phyloP scores from a whole-genome alignment of 129 eudicot species.

The Apium graveolens region DNA sequence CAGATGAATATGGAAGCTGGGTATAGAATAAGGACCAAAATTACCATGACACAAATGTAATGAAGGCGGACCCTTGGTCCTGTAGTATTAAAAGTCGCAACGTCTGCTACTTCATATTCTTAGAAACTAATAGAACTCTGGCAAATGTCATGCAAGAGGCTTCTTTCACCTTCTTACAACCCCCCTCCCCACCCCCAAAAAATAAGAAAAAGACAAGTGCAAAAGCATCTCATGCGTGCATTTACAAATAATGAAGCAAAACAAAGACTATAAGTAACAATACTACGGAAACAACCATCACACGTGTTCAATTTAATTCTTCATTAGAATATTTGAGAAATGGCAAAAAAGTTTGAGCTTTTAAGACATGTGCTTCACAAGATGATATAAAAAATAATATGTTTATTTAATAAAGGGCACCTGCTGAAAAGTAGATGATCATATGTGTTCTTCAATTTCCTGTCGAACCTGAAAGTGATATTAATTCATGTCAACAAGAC shows the following conservation, averaged over 20 bases:
- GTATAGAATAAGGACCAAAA: background rate
- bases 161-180: background rate
- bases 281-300: background rate
- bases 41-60: background rate
- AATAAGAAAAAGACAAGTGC: background rate
- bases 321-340: background rate
- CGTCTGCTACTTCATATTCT: too few relatives aligned
- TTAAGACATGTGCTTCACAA: slow-evolving; percentile 6
- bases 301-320: background rate
- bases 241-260: background rate
- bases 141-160: background rate
- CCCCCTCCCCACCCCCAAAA: background rate
- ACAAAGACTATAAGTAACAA: background rate
- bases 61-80: background rate
- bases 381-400: background rate
- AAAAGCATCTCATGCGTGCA: background rate
- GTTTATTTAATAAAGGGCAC: slow-evolving; percentile 25
- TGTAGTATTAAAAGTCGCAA: background rate
- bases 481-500: slow-evolving; percentile 7
- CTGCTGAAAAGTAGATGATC: slow-evolving; percentile 92
- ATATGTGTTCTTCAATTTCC: slow-evolving; percentile 78
- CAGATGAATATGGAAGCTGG: slow-evolving; percentile 2
- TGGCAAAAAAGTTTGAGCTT: background rate
- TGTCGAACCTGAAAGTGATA: slow-evolving; percentile 83
- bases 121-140: background rate